A percentile compares a stretch with the other conserved stretches of the same genome.
Conservation (phyloP, 441 rosid species). For the Populus hybrid region DNA sequence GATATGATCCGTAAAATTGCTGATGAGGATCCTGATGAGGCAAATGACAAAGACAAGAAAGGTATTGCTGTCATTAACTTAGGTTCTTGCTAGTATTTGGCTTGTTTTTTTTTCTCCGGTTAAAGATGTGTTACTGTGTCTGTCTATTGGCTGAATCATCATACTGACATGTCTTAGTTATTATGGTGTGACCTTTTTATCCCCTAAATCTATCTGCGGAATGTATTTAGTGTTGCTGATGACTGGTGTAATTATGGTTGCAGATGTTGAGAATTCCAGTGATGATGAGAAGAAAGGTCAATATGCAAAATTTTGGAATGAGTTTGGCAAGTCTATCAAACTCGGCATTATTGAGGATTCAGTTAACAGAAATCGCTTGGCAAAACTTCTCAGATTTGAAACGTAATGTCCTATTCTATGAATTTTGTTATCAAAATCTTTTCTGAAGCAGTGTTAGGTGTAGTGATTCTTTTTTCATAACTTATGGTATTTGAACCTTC, state of each 20-base stretch:
- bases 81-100: not conserved
- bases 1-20: slow-evolving; percentile 92
- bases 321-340: slow-evolving; percentile 90
- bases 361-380: slow-evolving; percentile 81
- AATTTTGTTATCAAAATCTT: not conserved
- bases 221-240: slow-evolving; percentile 10
- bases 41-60: slow-evolving; percentile 65
- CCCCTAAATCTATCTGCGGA: not conserved
- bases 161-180: not conserved
- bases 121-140: too few relatives aligned
- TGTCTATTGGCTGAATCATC: too few relatives aligned
- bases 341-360: slow-evolving; percentile 95
- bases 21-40: slow-evolving; percentile 90
- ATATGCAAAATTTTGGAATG: slow-evolving; percentile 86
- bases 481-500: not conserved
- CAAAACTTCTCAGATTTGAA: slow-evolving; percentile 91
- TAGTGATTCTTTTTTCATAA: not conserved
- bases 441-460: not conserved
- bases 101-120: not conserved
- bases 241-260: not conserved
- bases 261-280: slow-evolving; percentile 62
- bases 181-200: not conserved
- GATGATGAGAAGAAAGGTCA: slow-evolving; percentile 87
- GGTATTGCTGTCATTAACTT: slow-evolving; percentile 32
- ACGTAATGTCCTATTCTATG: slow-evolving; percentile 41